Evolutionary conservation across 2,329 filamentous ascomycete genomes (phyloP), one percentile per base, ranked within the genome.

Genomic region (Colletotrichum tropicale): DNA sequence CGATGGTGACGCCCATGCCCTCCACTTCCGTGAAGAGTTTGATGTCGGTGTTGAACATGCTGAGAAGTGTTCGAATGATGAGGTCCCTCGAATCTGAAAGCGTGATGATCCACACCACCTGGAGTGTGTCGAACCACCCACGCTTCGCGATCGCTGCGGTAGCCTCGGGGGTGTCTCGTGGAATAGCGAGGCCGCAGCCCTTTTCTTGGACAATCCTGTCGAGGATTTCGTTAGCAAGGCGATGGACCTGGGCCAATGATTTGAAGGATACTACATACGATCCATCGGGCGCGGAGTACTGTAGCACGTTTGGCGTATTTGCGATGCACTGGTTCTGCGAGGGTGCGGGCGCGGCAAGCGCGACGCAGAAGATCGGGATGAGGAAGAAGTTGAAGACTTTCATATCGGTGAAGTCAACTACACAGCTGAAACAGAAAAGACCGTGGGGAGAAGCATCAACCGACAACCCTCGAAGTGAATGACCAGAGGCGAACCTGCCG

Each of bases 181-280:
- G 38, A 6, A 48, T 48, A 6, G 18, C 38, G 5, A 48, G 38
- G 18, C 38, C 38, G 38, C 38, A 48, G 18, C 38, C 38, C 38
- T 21, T 48, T 48, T 48, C 38, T 48, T 48, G 38, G 0, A 48
- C 6, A n/a, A n/a, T 48, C 9, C 38, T 48, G 38, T 48, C 3
- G 38, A 48, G 38, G 3, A 5, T n/a, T 48, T 21, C 5, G 18
- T 48, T 48, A 48, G 38, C 18, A 48, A 12, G 18, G 18, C 9
- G 4, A 6, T 48, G 18, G 9, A 48, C 3, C 1, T 48, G 38
- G 18, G 10, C 3, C 18, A 48, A 12, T 4, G 9, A 9, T 0
- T n/a, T 0, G 18, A 1, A 43, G 38, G 38, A 48, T 48, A 48
- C 9, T 48, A n/a, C 38, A 18, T 48, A 48, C 38, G 38, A 48